phyloP scores from a whole-genome alignment of 1,139 yeast genomes.

The Eremothecium coryli region DNA sequence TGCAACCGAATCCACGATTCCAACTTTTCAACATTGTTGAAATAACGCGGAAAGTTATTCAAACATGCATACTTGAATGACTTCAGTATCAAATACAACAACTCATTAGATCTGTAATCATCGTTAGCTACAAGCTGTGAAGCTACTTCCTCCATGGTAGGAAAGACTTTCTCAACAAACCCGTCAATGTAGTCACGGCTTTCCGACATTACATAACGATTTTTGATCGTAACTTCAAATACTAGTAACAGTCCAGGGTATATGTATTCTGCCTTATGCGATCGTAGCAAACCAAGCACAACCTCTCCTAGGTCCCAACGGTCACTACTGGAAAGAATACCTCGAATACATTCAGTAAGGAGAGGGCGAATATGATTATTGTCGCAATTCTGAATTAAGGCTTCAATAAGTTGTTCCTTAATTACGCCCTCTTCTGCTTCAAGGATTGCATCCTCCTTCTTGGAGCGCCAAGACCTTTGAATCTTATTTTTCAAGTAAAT shows the following conservation, averaged over 20 bases:
- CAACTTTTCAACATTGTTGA: conserved; percentile 37
- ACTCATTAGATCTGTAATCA: conserved; percentile 41
- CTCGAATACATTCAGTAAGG: conserved; percentile 59
- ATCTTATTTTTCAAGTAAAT: conserved; percentile 62
- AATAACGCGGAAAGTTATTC: conserved; percentile 49
- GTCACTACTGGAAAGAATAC: conserved; percentile 46
- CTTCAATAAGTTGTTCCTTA: conserved; percentile 44
- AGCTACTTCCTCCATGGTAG: conserved; percentile 44
- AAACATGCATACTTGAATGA: conserved; percentile 55
- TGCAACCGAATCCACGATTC: conserved; percentile 61
- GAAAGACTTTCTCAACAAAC: conserved; percentile 43
- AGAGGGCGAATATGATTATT: conserved; percentile 44
- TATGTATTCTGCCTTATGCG: conserved; percentile 43
- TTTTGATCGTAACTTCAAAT: conserved; percentile 47
- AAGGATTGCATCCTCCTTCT: conserved; percentile 38
- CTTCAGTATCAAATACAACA: conserved; percentile 53
- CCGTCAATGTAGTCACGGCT: conserved; percentile 40
- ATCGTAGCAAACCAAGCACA: conserved; percentile 36
- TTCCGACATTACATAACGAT: conserved; percentile 47
- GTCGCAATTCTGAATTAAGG: conserved; percentile 34
- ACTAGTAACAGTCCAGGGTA: conserved; percentile 51
- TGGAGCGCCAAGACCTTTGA: conserved; percentile 43
- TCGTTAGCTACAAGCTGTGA: conserved; percentile 34
- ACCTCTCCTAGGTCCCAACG: conserved; percentile 31
- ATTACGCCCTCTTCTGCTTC: conserved; percentile 44